A percentile compares a stretch with the other conserved stretches of the same genome.
Evolutionary conservation across 306 rosid genomes (phyloP).

Genomic region (Arachis hypogaea): DNA sequence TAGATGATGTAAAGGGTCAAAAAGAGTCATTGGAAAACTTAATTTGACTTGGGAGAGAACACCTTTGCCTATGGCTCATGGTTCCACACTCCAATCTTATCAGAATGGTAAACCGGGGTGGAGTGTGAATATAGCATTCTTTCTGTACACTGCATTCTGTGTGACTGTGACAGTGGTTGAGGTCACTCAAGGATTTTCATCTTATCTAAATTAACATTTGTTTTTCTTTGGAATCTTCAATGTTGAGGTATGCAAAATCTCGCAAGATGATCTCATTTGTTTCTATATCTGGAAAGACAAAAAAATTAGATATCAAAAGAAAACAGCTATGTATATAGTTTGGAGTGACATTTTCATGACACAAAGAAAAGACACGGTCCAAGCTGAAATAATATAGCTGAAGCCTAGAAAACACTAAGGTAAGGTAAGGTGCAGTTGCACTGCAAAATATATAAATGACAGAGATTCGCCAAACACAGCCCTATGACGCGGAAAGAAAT

Average conservation of each 20-base stretch:
- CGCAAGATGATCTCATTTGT: not conserved
- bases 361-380: conserved; percentile 11
- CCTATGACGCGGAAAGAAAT: conserved; percentile 27
- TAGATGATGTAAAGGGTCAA: not conserved
- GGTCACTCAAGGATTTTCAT: conserved; percentile 5
- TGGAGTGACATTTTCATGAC: conserved; percentile 22
- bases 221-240: conserved; percentile 7
- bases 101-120: conserved; percentile 19
- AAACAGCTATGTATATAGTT: not conserved
- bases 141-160: not conserved
- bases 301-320: not conserved
- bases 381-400: not conserved
- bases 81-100: conserved; percentile 23
- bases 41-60: conserved; percentile 30
- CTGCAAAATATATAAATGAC: not conserved
- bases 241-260: not conserved
- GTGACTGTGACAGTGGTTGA: not conserved
- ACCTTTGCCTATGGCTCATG: conserved; percentile 4
- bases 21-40: conserved; percentile 5
- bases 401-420: not conserved
- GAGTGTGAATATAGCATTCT: not conserved
- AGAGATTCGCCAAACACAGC: conserved; percentile 32
- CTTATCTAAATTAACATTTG: not conserved
- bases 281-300: conserved; percentile 39
- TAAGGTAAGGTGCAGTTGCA: conserved; percentile 3